Evolutionary conservation across 106 monocot species (phyloP).

Genomic region (Apostasia ramifera): DNA sequence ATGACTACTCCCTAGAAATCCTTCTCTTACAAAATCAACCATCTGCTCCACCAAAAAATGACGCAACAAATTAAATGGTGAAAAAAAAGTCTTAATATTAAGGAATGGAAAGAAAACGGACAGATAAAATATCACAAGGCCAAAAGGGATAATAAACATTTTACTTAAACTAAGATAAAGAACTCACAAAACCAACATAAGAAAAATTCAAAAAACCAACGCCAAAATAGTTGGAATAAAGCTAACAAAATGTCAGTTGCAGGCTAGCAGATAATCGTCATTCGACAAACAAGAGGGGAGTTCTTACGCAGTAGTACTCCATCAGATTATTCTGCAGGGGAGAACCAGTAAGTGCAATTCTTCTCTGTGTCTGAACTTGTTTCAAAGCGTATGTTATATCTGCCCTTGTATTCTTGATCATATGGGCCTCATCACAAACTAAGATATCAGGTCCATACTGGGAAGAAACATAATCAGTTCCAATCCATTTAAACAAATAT

Average conservation of each 20-base stretch:
- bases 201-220: too few relatives aligned
- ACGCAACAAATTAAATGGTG: slow-evolving; percentile 2
- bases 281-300: neutral
- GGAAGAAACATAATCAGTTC: neutral
- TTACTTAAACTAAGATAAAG: too few relatives aligned
- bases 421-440: slow-evolving; percentile 96
- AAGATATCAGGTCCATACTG: slow-evolving; percentile 91
- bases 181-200: too few relatives aligned
- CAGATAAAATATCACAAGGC: too few relatives aligned
- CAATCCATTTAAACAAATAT: too few relatives aligned
- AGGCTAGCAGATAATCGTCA: too few relatives aligned
- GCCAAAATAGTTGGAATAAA: too few relatives aligned
- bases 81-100: too few relatives aligned
- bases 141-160: too few relatives aligned
- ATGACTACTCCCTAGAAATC: slow-evolving; percentile 89
- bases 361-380: slow-evolving; percentile 84
- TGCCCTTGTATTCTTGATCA: slow-evolving; percentile 96
- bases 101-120: too few relatives aligned
- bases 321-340: slow-evolving; percentile 98
- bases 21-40: slow-evolving; percentile 99
- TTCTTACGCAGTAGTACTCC: slow-evolving; percentile 99
- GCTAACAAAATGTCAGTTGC: too few relatives aligned
- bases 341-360: slow-evolving; percentile 97
- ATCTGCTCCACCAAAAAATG: slow-evolving; percentile 45
- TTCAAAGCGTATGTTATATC: slow-evolving; percentile 84